phyloP scores from a whole-genome alignment of 331 rosid genomes.

The Saraca asoca region DNA sequence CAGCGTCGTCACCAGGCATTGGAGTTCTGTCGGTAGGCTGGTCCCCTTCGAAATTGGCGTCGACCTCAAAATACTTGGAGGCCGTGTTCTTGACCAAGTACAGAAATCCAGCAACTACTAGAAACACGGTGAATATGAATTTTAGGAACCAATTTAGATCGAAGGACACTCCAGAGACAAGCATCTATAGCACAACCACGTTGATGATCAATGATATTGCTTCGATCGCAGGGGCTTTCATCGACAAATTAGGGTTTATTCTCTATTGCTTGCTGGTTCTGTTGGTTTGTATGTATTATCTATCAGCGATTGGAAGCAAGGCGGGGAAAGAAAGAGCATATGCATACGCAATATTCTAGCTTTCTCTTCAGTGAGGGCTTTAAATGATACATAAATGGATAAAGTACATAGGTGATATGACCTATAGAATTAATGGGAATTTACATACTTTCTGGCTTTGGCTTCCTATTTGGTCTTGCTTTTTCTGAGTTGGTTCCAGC shows the following conservation, averaged over 20 bases:
- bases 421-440: no score
- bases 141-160: slow-evolving; percentile 92
- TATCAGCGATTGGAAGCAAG: no score
- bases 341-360: no score
- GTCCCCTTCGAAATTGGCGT: slow-evolving; percentile 74
- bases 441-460: no score
- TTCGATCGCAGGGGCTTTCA: slow-evolving; percentile 53
- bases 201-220: slow-evolving; percentile 39
- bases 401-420: no score
- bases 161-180: slow-evolving; percentile 63
- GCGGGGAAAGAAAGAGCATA: no score
- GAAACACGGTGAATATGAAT: slow-evolving; percentile 49
- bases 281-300: no score
- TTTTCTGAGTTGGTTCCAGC: no score
- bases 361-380: not conserved
- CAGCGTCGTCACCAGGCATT: slow-evolving; percentile 55
- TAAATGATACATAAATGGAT: no score
- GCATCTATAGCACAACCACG: slow-evolving; percentile 68
- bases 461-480: no score
- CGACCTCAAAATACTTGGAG: slow-evolving; percentile 82
- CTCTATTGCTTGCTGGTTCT: no score
- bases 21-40: slow-evolving; percentile 41
- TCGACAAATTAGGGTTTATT: slow-evolving; percentile 37
- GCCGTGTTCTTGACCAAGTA: slow-evolving; percentile 75
- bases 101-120: slow-evolving; percentile 55